These are phyloP conservation scores for Colletotrichum lindemuthianum DNA, from an alignment of 2,329 filamentous ascomycete species.

Conservation along the genomic window DNA sequence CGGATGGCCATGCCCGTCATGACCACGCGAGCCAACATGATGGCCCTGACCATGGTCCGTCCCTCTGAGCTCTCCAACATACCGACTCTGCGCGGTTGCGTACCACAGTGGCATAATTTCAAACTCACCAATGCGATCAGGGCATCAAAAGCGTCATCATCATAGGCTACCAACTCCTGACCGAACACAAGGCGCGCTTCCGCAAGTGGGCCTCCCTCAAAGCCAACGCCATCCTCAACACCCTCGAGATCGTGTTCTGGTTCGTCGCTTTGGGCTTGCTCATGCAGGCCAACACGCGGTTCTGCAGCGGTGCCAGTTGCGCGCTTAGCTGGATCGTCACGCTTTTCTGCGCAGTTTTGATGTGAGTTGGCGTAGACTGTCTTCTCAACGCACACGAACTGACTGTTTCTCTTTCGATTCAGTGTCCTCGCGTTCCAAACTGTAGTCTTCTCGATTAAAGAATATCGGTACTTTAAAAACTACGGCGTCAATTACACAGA, in stretches of 20 bases:
- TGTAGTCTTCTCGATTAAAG: slow-evolving; percentile 21
- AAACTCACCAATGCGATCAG: slow-evolving; percentile 27
- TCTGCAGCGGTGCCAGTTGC: slow-evolving; percentile 32
- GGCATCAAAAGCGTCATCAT: slow-evolving; percentile 51
- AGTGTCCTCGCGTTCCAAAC: slow-evolving; percentile 30
- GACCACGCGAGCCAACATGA: not conserved
- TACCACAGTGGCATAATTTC: too few species aligned
- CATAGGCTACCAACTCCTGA: slow-evolving; percentile 51
- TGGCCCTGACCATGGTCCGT: not conserved
- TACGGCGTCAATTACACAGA: slow-evolving; percentile 12
- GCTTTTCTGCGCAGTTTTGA: slow-evolving; percentile 18
- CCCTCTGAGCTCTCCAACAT: too few species aligned
- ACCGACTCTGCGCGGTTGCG: too few species aligned
- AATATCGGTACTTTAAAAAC: slow-evolving; percentile 17
- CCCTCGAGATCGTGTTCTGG: slow-evolving; percentile 55
- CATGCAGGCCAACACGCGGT: slow-evolving; percentile 16
- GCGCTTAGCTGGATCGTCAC: slow-evolving; percentile 30
- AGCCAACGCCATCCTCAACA: slow-evolving; percentile 52
- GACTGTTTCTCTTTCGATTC: not conserved
- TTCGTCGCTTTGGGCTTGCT: slow-evolving; percentile 26
- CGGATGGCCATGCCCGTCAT: not conserved
- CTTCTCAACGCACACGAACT: not conserved
- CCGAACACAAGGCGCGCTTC: slow-evolving; percentile 46
- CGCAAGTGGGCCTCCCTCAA: slow-evolving; percentile 50
- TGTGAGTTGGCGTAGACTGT: not conserved